Evolutionary conservation across 768 basidiomycete species (phyloP).

Genomic region (Tephrocybe sp.): DNA sequence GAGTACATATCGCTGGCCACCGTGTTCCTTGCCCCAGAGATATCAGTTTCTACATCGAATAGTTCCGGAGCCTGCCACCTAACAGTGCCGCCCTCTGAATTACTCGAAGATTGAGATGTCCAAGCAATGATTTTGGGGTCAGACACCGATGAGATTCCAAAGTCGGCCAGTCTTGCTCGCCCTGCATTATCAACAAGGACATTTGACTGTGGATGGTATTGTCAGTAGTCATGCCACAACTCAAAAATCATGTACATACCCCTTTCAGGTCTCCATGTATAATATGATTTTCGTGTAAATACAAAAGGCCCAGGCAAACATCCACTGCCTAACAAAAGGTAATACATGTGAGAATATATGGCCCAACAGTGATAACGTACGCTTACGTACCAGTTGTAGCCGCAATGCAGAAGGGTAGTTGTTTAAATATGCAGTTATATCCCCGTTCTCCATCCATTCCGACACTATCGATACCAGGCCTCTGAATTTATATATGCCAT

Average conservation of each 20-base stretch:
- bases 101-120: background rate
- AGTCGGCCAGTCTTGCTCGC: conserved; percentile 1
- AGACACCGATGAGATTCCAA: conserved; percentile 2
- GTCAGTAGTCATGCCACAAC: background rate
- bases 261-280: conserved; percentile 3
- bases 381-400: background rate
- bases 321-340: background rate
- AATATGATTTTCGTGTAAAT: background rate
- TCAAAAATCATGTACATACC: background rate
- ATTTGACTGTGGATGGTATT: background rate
- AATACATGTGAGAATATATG: no score
- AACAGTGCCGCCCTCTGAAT: background rate
- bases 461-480: conserved; percentile 11
- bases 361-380: no score
- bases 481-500: conserved; percentile 9
- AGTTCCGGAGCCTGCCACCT: conserved; percentile 8
- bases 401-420: background rate
- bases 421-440: background rate
- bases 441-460: no score
- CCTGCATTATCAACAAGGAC: background rate
- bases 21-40: background rate
- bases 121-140: background rate
- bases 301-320: background rate
- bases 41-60: background rate
- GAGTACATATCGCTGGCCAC: background rate